Evolutionary conservation across 2,329 filamentous ascomycete species (phyloP).

Genomic region (Monosporascus sp.): DNA sequence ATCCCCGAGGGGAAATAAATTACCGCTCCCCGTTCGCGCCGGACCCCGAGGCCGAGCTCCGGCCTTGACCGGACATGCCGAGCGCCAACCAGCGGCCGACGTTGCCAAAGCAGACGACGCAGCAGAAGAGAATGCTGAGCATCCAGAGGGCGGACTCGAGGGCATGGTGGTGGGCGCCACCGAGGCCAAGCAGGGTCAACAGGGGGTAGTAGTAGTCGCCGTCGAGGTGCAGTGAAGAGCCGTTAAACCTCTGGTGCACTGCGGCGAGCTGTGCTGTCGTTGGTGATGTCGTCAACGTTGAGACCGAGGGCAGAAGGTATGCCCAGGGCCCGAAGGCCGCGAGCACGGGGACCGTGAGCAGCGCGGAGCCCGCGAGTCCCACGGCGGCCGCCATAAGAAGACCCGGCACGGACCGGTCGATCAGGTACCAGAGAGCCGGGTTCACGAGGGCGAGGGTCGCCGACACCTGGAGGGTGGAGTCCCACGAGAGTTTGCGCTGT

Average conservation of each 20-base stretch:
- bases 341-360: constrained; percentile 62
- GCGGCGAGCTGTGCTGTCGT: no score
- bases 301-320: neutral
- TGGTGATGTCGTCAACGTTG: no score
- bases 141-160: constrained; percentile 81
- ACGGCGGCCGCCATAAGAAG: constrained; percentile 74
- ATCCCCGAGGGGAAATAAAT: no score
- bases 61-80: constrained; percentile 27
- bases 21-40: no score
- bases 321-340: constrained; percentile 10
- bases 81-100: constrained; percentile 77
- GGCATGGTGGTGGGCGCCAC: constrained; percentile 52
- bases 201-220: neutral
- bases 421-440: constrained; percentile 90
- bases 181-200: constrained; percentile 27
- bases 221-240: constrained; percentile 12
- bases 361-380: constrained; percentile 65
- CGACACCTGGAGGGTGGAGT: constrained; percentile 90
- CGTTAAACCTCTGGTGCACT: neutral
- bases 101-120: constrained; percentile 92
- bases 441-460: constrained; percentile 86
- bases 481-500: constrained; percentile 85
- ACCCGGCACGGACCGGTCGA: constrained; percentile 83
- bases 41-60: neutral
- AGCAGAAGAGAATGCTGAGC: constrained; percentile 89